Evolutionary conservation across 805 yeast genomes (phyloP), one percentile per base, ranked within the genome.

Genomic region (Suhomyces kilbournensis): DNA sequence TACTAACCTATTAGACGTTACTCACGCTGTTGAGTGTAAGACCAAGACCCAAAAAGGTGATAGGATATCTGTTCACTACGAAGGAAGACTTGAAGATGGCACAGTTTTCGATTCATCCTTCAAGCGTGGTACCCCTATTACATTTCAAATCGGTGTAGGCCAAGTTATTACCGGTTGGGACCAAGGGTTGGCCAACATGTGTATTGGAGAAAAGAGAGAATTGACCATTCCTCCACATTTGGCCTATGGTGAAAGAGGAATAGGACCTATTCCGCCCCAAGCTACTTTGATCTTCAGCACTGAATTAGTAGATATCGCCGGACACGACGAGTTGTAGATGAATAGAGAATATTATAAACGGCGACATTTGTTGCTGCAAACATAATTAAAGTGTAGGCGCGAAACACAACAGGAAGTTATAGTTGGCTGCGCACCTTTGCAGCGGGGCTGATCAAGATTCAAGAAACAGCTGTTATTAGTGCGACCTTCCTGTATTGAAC

Each of bases 111-210:
- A 91, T 69, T 80, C 89, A 8, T 88, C 96, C 1, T 70, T 77
- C 52, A 64, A 67, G 20, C 80, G 96, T 63, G 83, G 82, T 12
- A 60, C 67, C 44, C 97, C 97, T 45, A 75, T 91, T 54, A 66
- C 77, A 42, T 91, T 91, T 69, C 70, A 70, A n/a, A 71, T 92
- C 50, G 97, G 97, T 42, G 67, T 70, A 23, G 92, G 96, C 4
- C 85, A 81, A 61, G 97, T 91, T 30, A 91, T 91, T 64, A 64
- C 77, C 54, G 97, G 97, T 53, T 91, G 97, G 97, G 97, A 91
- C 57, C 82, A 85, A 69, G 97, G 97, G 42, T 72, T 90, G 48
- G 60, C 62, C 32, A 68, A 65, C 40, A 88, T 88, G 96, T 91
- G 97, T 70, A 75, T 89, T 67, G 97, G 97, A 45, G 97, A 91